These are phyloP conservation scores for Nothophaeocryptopus gaeumannii DNA, from an alignment of 2,329 filamentous ascomycete species.

Conservation along the genomic window DNA sequence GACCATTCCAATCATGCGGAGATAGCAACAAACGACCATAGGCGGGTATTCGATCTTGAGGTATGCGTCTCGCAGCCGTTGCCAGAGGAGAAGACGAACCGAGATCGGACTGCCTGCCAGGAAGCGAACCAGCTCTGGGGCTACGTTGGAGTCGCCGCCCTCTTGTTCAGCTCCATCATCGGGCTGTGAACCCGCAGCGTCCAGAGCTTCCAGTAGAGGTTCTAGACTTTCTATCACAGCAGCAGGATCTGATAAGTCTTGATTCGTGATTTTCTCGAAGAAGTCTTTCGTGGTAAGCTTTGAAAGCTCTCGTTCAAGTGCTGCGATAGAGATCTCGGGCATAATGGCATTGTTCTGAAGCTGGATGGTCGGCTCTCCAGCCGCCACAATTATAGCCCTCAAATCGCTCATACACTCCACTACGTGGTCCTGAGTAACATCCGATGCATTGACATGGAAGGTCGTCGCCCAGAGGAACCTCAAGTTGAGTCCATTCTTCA, in stretches of 20 bases:
- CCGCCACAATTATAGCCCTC: conserved; percentile 51
- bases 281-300: conserved; percentile 96
- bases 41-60: conserved; percentile 77
- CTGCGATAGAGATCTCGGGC: conserved; percentile 77
- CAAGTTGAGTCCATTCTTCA: conserved; percentile 47
- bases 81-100: conserved; percentile 83
- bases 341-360: conserved; percentile 85
- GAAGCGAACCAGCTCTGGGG: conserved; percentile 81
- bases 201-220: conserved; percentile 73
- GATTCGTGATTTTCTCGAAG: conserved; percentile 83
- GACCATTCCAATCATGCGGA: conserved; percentile 83
- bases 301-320: conserved; percentile 85
- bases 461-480: conserved; percentile 67
- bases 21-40: conserved; percentile 82
- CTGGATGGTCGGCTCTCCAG: conserved; percentile 53
- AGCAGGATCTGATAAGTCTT: conserved; percentile 75
- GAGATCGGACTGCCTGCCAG: conserved; percentile 77
- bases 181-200: neutral
- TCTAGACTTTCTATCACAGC: conserved; percentile 88
- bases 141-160: conserved; percentile 13
- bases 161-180: conserved; percentile 1
- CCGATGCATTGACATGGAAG: conserved; percentile 58
- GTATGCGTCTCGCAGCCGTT: conserved; percentile 85
- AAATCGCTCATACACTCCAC: conserved; percentile 63
- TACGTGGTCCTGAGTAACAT: conserved; percentile 58